Base-by-base conservation (phyloP, 2,329 filamentous ascomycete species). In the Fusarium virguliforme region DNA sequence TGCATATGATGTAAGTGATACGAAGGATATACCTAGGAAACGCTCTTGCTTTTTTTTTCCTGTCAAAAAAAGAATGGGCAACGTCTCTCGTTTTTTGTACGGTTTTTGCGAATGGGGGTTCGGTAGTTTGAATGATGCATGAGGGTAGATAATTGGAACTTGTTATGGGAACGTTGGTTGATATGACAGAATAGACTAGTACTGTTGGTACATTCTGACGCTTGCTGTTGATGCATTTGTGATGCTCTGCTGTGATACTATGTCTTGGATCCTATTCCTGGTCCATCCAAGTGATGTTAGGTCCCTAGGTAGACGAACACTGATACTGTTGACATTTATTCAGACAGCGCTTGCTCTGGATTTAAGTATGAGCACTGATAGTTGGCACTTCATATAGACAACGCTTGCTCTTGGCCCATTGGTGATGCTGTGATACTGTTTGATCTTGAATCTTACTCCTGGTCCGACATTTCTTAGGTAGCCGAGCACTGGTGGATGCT, bases 11-110 rank as follows among this genome's bases (percentile, higher is more conserved):
- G 73, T 69, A 71, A 76, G 70, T 69, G 73, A 46, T 60, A 75
- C 63, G 72, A 74, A 69, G 72, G 69, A 75, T 75, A 74, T 74
- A 77, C 69, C 75, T 75, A 65, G 65, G 66, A 15, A 18, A 73
- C 58, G 64, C 64, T 61, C 62, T 72, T 67, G 48, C 67, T 15
- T 48, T 48, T 48, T 48, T 30, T 35, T 35, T 5, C 30, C n/a
- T 65, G 69, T 72, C 74, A 41, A 75, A 68, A 72, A 64, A 72
- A 71, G 69, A 66, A 67, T 58, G 56, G 53, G 64, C 43, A 53
- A 62, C 60, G 58, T 65, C 60, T 62, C 43, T 70, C 38, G 18
- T 18, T 70, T 34, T 70, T 68, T 57, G 51, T 30, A 15, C 30
- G 56, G 48, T 41, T 65, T 64, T 67, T 65, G 60, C 48, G 18